phyloP scores from a whole-genome alignment of 768 basidiomycete species.

The Russula griseocarnosa region DNA sequence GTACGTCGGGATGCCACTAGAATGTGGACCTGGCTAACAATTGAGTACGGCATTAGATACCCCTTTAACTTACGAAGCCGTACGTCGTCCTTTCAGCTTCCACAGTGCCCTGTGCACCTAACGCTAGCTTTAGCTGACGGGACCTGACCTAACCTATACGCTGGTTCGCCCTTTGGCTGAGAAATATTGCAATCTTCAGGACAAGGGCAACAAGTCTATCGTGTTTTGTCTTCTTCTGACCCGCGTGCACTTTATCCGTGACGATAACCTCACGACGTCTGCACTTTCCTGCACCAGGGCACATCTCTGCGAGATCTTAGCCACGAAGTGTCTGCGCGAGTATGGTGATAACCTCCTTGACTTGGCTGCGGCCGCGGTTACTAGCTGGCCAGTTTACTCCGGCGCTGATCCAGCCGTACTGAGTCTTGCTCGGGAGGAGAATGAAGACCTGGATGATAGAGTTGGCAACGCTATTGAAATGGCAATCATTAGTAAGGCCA shows the following conservation, averaged over 20 bases:
- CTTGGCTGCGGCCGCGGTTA: slow-evolving; percentile 67
- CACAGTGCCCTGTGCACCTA: slow-evolving; percentile 1
- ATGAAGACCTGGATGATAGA: slow-evolving; percentile 69
- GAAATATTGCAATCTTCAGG: slow-evolving; percentile 75
- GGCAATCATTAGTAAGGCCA: slow-evolving; percentile 84
- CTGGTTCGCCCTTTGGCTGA: slow-evolving; percentile 84
- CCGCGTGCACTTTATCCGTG: slow-evolving; percentile 78
- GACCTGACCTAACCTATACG: slow-evolving; percentile 87
- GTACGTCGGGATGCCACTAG: slow-evolving; percentile 37
- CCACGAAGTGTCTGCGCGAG: slow-evolving; percentile 71
- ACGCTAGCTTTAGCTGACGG: slow-evolving; percentile 51
- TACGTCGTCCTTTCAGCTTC: slow-evolving; percentile 36
- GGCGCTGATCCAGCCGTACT: slow-evolving; percentile 64
- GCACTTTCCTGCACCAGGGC: slow-evolving; percentile 73
- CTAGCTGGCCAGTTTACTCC: slow-evolving; percentile 74
- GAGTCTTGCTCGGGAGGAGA: slow-evolving; percentile 55
- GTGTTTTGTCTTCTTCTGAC: slow-evolving; percentile 89
- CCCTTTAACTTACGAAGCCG: slow-evolving; percentile 76
- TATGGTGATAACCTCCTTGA: slow-evolving; percentile 65
- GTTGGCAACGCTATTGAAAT: slow-evolving; percentile 92
- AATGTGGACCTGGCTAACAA: slow-evolving; percentile 12
- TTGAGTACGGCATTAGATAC: slow-evolving; percentile 55
- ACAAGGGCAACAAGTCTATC: slow-evolving; percentile 71
- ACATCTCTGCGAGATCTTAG: slow-evolving; percentile 83
- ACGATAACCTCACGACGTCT: slow-evolving; percentile 65